Percentiles rank a stretch among this genome's conserved stretches.
Conservation (phyloP, 78 protist genomes). For the Chrysochromulina parva region DNA sequence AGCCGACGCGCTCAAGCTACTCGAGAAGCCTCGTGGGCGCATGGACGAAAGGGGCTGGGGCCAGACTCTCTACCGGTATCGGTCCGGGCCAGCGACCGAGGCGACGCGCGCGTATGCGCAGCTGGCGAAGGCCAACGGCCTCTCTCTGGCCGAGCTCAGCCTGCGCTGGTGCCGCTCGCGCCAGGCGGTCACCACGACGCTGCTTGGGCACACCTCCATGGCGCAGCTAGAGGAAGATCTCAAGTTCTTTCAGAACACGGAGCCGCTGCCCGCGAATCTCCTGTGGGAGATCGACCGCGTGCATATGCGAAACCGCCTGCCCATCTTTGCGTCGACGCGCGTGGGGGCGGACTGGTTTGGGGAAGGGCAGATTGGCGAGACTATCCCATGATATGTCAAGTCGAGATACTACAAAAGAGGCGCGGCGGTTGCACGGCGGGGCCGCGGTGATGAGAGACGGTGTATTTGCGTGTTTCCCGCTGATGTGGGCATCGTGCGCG, state of each 20-base stretch:
- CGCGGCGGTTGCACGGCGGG: no score
- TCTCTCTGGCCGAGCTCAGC: conserved; percentile 22
- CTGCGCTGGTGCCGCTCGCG: conserved; percentile 14
- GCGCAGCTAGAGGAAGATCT: conserved; percentile 3
- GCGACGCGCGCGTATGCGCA: conserved; percentile 16
- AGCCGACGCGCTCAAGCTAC: background rate
- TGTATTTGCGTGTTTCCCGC: no score
- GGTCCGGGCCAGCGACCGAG: conserved; percentile 26
- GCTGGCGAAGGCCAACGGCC: conserved; percentile 2
- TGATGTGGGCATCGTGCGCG: no score
- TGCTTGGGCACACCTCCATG: background rate
- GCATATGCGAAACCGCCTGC: conserved; percentile 31
- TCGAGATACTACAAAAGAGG: no score
- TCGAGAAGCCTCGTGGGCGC: conserved; percentile 11
- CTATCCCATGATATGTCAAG: background rate
- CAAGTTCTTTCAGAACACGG: background rate
- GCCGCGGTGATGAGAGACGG: no score
- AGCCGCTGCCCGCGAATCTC: background rate
- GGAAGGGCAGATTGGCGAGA: conserved; percentile 31
- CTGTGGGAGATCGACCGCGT: conserved; percentile 42
- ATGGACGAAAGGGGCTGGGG: conserved; percentile 39
- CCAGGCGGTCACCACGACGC: background rate
- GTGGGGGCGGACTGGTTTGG: conserved; percentile 25
- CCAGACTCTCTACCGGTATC: conserved; percentile 36
- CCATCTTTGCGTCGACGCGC: conserved; percentile 13